These are phyloP conservation scores for Knufia petricola DNA, from an alignment of 2,329 filamentous ascomycete genomes.

Conservation along the genomic window DNA sequence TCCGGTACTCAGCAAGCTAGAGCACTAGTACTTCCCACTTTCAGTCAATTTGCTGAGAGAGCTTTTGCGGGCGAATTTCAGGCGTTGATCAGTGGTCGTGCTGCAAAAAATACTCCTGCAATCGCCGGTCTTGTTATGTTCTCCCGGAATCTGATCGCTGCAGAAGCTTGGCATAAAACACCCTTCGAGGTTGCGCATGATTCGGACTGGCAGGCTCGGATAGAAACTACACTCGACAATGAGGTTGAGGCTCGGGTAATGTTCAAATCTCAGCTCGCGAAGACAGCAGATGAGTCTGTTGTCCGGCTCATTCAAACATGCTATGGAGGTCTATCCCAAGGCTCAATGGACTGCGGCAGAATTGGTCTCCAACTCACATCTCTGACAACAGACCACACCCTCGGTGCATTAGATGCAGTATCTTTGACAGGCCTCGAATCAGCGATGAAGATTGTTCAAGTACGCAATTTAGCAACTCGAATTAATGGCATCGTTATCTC, in stretches of 20 bases:
- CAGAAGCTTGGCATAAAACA: constrained; percentile 43
- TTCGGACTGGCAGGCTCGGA: constrained; percentile 72
- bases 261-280: constrained; percentile 21
- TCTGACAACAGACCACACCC: constrained; percentile 43
- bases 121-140: constrained; percentile 64
- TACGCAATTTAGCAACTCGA: constrained; percentile 57
- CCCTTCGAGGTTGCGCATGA: constrained; percentile 48
- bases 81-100: constrained; percentile 25
- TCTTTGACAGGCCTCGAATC: not conserved
- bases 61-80: constrained; percentile 31
- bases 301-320: constrained; percentile 35
- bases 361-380: constrained; percentile 48
- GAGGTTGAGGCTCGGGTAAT: constrained; percentile 14
- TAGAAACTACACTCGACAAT: constrained; percentile 50
- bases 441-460: constrained; percentile 55
- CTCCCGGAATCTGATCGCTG: constrained; percentile 51
- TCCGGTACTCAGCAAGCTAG: constrained; percentile 35
- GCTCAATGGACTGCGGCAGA: constrained; percentile 37
- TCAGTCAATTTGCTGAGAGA: constrained; percentile 35
- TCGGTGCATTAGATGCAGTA: constrained; percentile 36
- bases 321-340: constrained; percentile 35
- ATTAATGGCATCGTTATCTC: constrained; percentile 68
- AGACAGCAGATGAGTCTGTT: constrained; percentile 26
- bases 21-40: constrained; percentile 31
- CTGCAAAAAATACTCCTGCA: constrained; percentile 37